Evolutionary conservation across 164 flowering plant genomes (phyloP), one percentile per base, ranked within the genome.

Genomic region (Euptelea pleiosperma): DNA sequence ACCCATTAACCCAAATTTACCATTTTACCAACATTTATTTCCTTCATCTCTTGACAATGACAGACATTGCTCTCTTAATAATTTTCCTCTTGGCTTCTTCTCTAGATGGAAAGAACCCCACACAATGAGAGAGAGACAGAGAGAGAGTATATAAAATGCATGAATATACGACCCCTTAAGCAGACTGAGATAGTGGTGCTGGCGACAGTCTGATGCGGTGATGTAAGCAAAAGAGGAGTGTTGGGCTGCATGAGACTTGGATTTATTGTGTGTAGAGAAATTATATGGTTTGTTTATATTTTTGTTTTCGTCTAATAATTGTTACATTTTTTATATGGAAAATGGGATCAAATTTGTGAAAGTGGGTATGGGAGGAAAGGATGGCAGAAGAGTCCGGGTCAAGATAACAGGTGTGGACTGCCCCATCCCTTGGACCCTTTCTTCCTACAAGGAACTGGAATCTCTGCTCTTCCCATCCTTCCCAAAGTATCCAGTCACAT

Each of bases 381-480:
- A 68, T 65, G 70, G 77, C 70, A 70, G 66, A 42, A 62, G 80
- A 62, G 57, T 54, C 63, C 55, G 68, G 72, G 70, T 70, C 70
- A 73, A 73, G 71, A 65, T 61, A 53, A 68, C 72, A 64, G 53
- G 55, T 50, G 59, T 60, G 50, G 66, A 55, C 35, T 36, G 42
- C 68, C 63, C 71, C 77, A 73, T 63, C 69, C 65, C 65, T n/a
- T n/a, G n/a, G n/a, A n/a, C n/a, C n/a, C 57, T 71, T 69, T 73
- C 67, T 46, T 57, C 64, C 55, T 64, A 64, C 64, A 55, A 72
- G 39, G 47, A 67, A 56, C 62, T 67, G 73, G 77, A 75, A 77
- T 77, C 79, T 78, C 75, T 75, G 75, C 75, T 48, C 73, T 52
- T 54, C 76, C 75, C 77, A 78, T 75, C 73, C 75, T 65, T 43